Evolutionary conservation across 768 basidiomycete species (phyloP), one percentile per base, ranked within the genome.

Genomic region (Boletus coccyginus): DNA sequence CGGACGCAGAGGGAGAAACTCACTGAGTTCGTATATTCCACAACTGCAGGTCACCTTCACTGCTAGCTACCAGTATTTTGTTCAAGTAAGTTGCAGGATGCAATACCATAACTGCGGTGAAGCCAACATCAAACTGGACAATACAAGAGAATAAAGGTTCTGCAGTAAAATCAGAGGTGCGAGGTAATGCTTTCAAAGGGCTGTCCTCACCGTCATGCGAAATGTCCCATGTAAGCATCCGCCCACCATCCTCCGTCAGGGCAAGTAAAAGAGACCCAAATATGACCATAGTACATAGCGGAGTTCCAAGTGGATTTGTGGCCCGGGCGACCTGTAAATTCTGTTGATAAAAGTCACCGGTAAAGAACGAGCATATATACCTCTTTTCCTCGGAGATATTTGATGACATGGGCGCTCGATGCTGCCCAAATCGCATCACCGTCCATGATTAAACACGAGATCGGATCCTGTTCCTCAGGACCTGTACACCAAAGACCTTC

Each of bases 31-130:
- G 81, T 59, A 93, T 85, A 71, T 98, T 99, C 94, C 94, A 98
- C n/a, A 99, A 73, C 57, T 97, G 91, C 64, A 98, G 73, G 42
- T 74, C 76, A 5, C 97, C 97, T 70, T 94, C 81, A 53, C 75
- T 81, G 63, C 92, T 91, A 4, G 87, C 84, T 12, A 98, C 82
- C 1, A 98, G 77, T 1, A 98, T 79, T 75, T 99, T 99, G 77
- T 99, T 98, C 49, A 99, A 72, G 72, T 98, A 98, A 13, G 97
- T 98, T 1, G 94, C 88, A 3, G 97, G 97, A 69, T 99, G 97
- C 7, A 97, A 78, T 42, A 97, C 76, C 29, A 79, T 80, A 6
- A 84, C 88, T n/a, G 95, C 95, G 2, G 86, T 88, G 70, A 98
- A 98, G 19, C 81, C 85, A 8, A 82, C 66, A 47, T 94, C 90